phyloP scores from a whole-genome alignment of 257 asterid species.

The Solanum arcanum region DNA sequence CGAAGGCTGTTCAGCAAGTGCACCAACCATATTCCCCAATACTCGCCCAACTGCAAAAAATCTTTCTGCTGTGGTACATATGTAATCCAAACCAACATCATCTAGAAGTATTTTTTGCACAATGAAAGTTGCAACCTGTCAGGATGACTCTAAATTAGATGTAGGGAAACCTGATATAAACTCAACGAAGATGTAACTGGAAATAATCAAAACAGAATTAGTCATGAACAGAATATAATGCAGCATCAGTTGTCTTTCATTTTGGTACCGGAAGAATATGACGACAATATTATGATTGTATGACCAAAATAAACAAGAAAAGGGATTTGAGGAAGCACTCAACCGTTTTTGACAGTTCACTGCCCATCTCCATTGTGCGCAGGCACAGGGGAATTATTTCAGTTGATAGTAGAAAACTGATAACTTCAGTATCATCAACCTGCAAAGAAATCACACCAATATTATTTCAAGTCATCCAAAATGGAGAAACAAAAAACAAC shows the following conservation, averaged over 20 bases:
- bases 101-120: slow-evolving; percentile 93
- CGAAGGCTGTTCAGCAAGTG: slow-evolving; percentile 83
- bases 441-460: slow-evolving; percentile 5
- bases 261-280: background rate
- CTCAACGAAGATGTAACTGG: background rate
- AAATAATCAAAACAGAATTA: background rate
- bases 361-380: slow-evolving; percentile 97
- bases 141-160: slow-evolving; percentile 3
- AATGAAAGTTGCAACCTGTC: slow-evolving; percentile 93
- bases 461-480: background rate
- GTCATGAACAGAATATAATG: background rate
- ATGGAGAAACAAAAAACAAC: background rate
- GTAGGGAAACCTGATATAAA: background rate
- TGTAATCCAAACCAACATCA: slow-evolving; percentile 85
- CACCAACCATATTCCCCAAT: slow-evolving; percentile 79
- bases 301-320: background rate
- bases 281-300: background rate
- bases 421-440: slow-evolving; percentile 95
- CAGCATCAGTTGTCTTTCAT: background rate
- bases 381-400: slow-evolving; percentile 93
- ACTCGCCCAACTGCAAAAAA: slow-evolving; percentile 86
- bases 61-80: slow-evolving; percentile 82
- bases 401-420: slow-evolving; percentile 82
- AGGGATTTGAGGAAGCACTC: slow-evolving; percentile 15
- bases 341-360: slow-evolving; percentile 91